Percentiles rank a stretch among this genome's conserved stretches.
phyloP scores from a whole-genome alignment of 2,329 filamentous ascomycete genomes.

The Daldinia sp. region DNA sequence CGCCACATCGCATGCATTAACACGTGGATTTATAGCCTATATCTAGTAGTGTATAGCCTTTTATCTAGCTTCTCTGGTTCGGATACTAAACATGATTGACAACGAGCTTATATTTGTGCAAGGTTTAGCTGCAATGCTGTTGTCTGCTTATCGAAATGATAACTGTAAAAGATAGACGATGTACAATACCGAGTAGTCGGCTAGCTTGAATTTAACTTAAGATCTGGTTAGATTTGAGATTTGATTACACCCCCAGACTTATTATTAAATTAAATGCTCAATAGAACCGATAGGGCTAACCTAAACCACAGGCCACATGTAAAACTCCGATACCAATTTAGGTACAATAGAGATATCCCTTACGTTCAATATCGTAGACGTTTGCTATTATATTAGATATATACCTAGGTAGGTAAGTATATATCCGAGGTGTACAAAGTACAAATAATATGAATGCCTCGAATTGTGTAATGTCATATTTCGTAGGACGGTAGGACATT shows the following conservation, averaged over 20 bases:
- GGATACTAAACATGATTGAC: not conserved
- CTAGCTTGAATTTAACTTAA: no score
- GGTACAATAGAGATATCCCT: not conserved
- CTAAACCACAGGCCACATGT: not conserved
- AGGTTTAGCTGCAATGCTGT: not conserved
- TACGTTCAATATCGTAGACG: not conserved
- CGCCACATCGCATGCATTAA: conserved; percentile 3
- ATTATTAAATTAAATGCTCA: no score
- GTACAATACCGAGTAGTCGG: not conserved
- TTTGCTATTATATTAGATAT: not conserved
- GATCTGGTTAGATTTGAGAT: no score
- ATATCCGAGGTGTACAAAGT: not conserved
- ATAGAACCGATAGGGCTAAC: no score
- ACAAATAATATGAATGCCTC: not conserved
- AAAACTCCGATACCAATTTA: not conserved
- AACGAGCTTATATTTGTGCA: not conserved
- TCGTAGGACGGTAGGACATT: conserved; percentile 13
- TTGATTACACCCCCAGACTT: no score
- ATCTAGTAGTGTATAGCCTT: not conserved
- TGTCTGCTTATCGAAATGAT: not conserved
- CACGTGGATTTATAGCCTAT: conserved; percentile 2
- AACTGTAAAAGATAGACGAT: not conserved
- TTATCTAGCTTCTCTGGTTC: not conserved
- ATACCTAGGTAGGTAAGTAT: no score
- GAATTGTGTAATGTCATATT: conserved; percentile 13